phyloP scores from a whole-genome alignment of 1,284 basidiomycete genomes.

The Trametes sp. region DNA sequence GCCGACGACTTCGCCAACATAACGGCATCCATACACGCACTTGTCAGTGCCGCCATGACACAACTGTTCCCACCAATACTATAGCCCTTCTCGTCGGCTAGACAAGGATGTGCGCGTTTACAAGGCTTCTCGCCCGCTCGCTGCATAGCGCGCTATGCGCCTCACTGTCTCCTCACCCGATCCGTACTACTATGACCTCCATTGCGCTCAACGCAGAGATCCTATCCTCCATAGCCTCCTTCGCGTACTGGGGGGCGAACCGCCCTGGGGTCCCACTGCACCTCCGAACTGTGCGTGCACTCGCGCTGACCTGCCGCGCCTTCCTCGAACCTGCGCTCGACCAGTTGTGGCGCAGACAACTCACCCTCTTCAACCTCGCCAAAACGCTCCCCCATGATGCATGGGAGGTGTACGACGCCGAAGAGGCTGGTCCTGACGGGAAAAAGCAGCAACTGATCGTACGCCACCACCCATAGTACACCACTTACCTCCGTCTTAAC shows the following conservation, averaged over 20 bases:
- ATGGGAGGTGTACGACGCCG: slow-evolving; percentile 12
- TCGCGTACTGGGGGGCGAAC: slow-evolving; percentile 24
- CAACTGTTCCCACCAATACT: too few species aligned
- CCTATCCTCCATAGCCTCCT: slow-evolving; percentile 12
- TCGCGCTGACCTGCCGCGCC: slow-evolving; percentile 22
- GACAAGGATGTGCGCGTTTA: too few species aligned
- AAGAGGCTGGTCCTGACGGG: neutral
- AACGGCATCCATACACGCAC: neutral
- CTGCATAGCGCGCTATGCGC: too few species aligned
- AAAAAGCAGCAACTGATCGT: slow-evolving; percentile 16
- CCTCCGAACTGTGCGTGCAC: slow-evolving; percentile 15
- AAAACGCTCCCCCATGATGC: slow-evolving; percentile 20
- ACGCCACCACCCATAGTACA: neutral
- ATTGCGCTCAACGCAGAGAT: slow-evolving; percentile 5
- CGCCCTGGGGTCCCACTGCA: slow-evolving; percentile 6
- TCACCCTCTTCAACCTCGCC: slow-evolving; percentile 20
- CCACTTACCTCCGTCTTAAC: too few species aligned
- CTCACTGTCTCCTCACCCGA: too few species aligned
- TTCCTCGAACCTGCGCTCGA: slow-evolving; percentile 29
- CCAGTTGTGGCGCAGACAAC: slow-evolving; percentile 26
- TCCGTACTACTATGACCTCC: neutral
- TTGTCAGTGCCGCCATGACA: too few species aligned
- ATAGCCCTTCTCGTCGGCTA: too few species aligned
- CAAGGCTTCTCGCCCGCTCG: too few species aligned
- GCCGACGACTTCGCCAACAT: neutral